Conservation (phyloP, 257 asterid genomes). For the Solanum neorickii region DNA sequence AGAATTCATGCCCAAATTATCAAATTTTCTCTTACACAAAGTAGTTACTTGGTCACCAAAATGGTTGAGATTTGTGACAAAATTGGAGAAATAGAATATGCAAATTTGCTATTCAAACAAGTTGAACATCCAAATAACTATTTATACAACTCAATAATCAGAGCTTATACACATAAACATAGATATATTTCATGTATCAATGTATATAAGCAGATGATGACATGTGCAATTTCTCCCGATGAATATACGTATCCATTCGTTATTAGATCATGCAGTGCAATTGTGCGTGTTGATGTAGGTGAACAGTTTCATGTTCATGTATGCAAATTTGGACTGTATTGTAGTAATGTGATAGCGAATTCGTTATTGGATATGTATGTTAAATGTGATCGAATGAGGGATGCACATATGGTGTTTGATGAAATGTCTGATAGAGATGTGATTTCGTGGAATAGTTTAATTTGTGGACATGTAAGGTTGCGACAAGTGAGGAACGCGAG, state of each 20-base stretch:
- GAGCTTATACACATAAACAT: constrained; percentile 36
- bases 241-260: constrained; percentile 61
- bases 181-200: constrained; percentile 20
- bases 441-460: constrained; percentile 64
- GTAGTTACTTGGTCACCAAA: constrained; percentile 71
- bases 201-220: constrained; percentile 37
- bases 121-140: constrained; percentile 44
- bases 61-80: constrained; percentile 65
- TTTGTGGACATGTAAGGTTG: constrained; percentile 48
- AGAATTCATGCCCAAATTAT: constrained; percentile 61
- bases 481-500: constrained; percentile 48
- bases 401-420: constrained; percentile 48
- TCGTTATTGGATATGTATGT: constrained; percentile 62
- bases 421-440: constrained; percentile 63
- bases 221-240: constrained; percentile 30
- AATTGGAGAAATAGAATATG: constrained; percentile 41
- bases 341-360: constrained; percentile 19
- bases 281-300: constrained; percentile 23
- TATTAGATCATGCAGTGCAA: constrained; percentile 61
- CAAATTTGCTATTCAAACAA: constrained; percentile 37
- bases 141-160: constrained; percentile 48
- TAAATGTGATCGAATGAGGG: constrained; percentile 34
- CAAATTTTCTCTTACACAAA: constrained; percentile 41
- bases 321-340: constrained; percentile 30
- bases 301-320: constrained; percentile 53